A percentile compares a stretch with the other conserved stretches of the same genome.
phyloP scores from a whole-genome alignment of 2,329 filamentous ascomycete species.

The Thielaviopsis ethacetica region DNA sequence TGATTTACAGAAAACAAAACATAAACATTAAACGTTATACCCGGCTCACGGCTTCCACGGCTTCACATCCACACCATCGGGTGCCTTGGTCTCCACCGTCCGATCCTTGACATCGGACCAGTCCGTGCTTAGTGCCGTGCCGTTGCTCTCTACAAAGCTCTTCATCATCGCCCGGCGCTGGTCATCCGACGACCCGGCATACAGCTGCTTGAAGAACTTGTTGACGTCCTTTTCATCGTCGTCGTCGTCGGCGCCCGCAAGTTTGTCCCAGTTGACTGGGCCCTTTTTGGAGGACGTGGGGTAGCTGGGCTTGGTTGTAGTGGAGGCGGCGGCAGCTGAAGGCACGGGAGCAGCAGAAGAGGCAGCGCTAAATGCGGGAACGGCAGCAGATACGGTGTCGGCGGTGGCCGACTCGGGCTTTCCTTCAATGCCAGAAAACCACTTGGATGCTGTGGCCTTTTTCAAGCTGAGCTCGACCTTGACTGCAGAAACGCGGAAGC shows the following conservation, averaged over 20 bases:
- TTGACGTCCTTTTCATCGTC: slow-evolving; percentile 46
- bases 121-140: slow-evolving; percentile 80
- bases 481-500: slow-evolving; percentile 49
- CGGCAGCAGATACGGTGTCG: slow-evolving; percentile 18
- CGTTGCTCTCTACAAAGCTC: slow-evolving; percentile 86
- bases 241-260: slow-evolving; percentile 38
- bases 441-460: slow-evolving; percentile 54
- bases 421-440: slow-evolving; percentile 26
- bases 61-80: slow-evolving; percentile 63
- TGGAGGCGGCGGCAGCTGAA: background rate
- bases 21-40: background rate
- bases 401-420: background rate
- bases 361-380: too few species aligned
- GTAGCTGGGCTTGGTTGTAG: slow-evolving; percentile 39
- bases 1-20: background rate
- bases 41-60: slow-evolving; percentile 34
- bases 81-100: slow-evolving; percentile 55
- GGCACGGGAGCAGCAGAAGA: slow-evolving; percentile 1
- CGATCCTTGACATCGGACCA: slow-evolving; percentile 67
- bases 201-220: slow-evolving; percentile 80
- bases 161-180: slow-evolving; percentile 93
- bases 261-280: slow-evolving; percentile 82
- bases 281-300: slow-evolving; percentile 74
- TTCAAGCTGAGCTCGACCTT: slow-evolving; percentile 65
- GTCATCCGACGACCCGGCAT: slow-evolving; percentile 59